Base-by-base conservation (phyloP, 2,329 filamentous ascomycete genomes). In the Microdochium trichocladiopsis region DNA sequence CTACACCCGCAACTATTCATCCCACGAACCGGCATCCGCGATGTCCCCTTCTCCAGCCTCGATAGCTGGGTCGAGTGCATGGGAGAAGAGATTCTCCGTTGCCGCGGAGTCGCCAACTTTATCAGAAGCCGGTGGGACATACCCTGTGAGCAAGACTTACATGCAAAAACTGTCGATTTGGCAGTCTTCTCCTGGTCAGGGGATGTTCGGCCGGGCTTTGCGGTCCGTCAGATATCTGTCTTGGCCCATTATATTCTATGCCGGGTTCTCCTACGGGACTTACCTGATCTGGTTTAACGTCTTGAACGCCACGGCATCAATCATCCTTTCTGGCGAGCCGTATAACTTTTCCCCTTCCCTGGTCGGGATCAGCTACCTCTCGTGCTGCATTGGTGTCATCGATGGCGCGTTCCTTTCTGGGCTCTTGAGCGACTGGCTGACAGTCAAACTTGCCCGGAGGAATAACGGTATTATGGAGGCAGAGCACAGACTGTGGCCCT, bases 181-280 rank as follows among this genome's bases (percentile, higher is more conserved):
- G n/a, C 67, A 70, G 56, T 66, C 66, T 52, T 65, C 68, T 50
- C 70, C 72, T 14, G 72, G 72, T 1, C 69, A 69, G 51, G 57
- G 61, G 56, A 71, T 73, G 68, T 61, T 67, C 28, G 63, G 62
- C 36, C 63, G 69, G 2, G 69, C 69, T 0, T 63, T 64, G 58
- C 69, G 70, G 25, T 66, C 64, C 2, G 55, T 72, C 4, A 64
- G 66, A 31, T 63, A 69, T 28, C 60, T 73, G 3, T 62, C 62
- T 1, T 75, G 70, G 67, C 72, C 72, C 0, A 66, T 72, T 14
- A 66, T 74, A n/a, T 70, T 73, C 48, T 75, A 70, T 51, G 60
- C 62, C 14, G 72, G 71, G 10, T 73, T 74, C 50, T 67, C 67
- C 9, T 74, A 73, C 52, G 70, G 71, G 2, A 68, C 68, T 0